A percentile compares a stretch with the other conserved stretches of the same genome.
These are phyloP conservation scores for Aegilops longissima DNA, from an alignment of 176 grass and related monocot species.

Conservation along the genomic window DNA sequence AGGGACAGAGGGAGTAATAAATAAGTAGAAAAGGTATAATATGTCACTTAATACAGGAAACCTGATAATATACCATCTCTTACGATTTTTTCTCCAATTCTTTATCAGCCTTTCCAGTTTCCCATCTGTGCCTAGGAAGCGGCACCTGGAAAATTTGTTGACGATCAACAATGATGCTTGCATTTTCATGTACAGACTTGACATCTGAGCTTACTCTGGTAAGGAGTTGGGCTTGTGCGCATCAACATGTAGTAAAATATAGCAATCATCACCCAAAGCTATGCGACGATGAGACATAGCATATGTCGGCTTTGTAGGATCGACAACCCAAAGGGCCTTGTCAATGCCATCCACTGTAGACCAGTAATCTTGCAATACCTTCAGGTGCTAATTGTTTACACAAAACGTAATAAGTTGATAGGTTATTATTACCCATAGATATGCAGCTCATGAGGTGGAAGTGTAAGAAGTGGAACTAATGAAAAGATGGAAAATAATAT, in stretches of 20 bases:
- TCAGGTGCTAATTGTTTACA: constrained; percentile 59
- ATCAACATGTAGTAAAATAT: constrained; percentile 39
- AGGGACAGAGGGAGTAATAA: neutral
- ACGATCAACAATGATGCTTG: neutral
- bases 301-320: constrained; percentile 49
- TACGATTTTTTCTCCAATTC: constrained; percentile 44
- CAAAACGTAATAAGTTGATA: constrained; percentile 7
- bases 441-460: constrained; percentile 9
- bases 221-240: constrained; percentile 31
- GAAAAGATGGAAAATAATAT: neutral
- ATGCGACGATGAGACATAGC: constrained; percentile 50
- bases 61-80: constrained; percentile 25
- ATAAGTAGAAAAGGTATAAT: neutral
- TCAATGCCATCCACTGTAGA: constrained; percentile 76
- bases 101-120: constrained; percentile 36
- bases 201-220: constrained; percentile 48
- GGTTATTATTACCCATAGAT: neutral
- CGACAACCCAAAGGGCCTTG: constrained; percentile 60
- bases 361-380: constrained; percentile 64
- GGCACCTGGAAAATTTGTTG: constrained; percentile 25
- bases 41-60: constrained; percentile 1
- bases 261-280: constrained; percentile 52
- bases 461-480: neutral
- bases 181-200: neutral
- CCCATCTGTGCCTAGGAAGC: constrained; percentile 38